Evolutionary conservation across 1,284 basidiomycete genomes (phyloP).

Genomic region (Mycena citricolor): DNA sequence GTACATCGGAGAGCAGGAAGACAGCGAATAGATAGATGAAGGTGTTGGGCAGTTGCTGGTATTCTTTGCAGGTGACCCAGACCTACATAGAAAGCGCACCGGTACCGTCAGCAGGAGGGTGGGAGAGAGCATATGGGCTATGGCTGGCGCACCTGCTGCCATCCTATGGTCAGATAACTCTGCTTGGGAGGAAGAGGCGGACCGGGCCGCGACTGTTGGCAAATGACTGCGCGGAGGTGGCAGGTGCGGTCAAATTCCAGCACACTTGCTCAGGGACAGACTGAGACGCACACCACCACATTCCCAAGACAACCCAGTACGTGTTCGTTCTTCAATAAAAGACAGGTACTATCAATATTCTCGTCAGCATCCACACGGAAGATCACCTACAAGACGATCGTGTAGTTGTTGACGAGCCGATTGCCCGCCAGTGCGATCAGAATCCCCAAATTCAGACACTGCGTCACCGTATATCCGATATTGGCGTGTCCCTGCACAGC

Average conservation of each 20-base stretch:
- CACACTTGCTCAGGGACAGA: slow-evolving; percentile 28
- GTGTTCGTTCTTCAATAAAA: slow-evolving; percentile 53
- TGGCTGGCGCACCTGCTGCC: slow-evolving; percentile 77
- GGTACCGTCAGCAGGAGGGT: too few species aligned
- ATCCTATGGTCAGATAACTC: slow-evolving; percentile 70
- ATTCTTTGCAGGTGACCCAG: slow-evolving; percentile 65
- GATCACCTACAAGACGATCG: slow-evolving; percentile 52
- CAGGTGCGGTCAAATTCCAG: neutral
- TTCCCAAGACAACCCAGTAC: slow-evolving; percentile 72
- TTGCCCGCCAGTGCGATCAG: slow-evolving; percentile 65
- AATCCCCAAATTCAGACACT: slow-evolving; percentile 68
- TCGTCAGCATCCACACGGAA: neutral
- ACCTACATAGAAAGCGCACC: slow-evolving; percentile 55
- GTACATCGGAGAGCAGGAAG: slow-evolving; percentile 73
- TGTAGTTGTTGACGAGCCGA: too few species aligned
- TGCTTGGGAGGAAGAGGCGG: slow-evolving; percentile 72
- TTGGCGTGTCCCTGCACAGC: slow-evolving; percentile 64
- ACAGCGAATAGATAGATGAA: slow-evolving; percentile 72
- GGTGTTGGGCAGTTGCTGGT: slow-evolving; percentile 69
- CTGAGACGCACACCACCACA: slow-evolving; percentile 85
- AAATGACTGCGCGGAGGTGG: slow-evolving; percentile 73
- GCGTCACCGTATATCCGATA: slow-evolving; percentile 65
- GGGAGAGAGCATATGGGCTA: too few species aligned
- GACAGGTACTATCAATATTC: slow-evolving; percentile 3
- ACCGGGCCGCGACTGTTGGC: slow-evolving; percentile 71